phyloP scores from a whole-genome alignment of 768 basidiomycete genomes.

The Gymnopilus junonius region DNA sequence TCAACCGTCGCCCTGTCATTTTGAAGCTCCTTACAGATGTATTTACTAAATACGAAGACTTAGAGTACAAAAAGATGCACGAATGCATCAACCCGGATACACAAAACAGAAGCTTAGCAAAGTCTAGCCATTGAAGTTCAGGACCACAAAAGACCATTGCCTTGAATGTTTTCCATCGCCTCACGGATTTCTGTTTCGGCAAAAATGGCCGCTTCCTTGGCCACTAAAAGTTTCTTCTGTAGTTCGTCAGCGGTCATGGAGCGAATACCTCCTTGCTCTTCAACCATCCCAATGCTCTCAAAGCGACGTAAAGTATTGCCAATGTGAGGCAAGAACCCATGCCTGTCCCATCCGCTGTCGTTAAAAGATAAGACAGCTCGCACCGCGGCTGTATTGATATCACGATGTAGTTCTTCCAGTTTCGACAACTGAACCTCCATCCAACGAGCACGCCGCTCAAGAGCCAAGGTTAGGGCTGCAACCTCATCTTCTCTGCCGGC shows the following conservation, averaged over 20 bases:
- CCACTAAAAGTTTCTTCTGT: slow-evolving; percentile 72
- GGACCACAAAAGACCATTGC: slow-evolving; percentile 22
- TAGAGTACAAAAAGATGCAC: too few relatives aligned
- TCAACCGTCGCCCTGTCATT: too few relatives aligned
- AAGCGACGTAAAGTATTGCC: slow-evolving; percentile 72
- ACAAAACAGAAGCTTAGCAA: neutral
- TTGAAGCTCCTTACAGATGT: too few relatives aligned
- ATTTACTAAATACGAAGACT: too few relatives aligned
- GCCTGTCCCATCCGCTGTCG: slow-evolving; percentile 82
- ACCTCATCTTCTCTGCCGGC: slow-evolving; percentile 82
- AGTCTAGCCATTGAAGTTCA: neutral
- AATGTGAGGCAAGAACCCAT: slow-evolving; percentile 68
- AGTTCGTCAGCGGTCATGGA: slow-evolving; percentile 73
- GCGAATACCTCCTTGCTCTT: slow-evolving; percentile 48
- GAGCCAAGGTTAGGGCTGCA: slow-evolving; percentile 77
- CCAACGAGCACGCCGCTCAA: slow-evolving; percentile 90
- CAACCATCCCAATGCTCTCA: slow-evolving; percentile 63
- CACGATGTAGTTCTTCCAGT: slow-evolving; percentile 85
- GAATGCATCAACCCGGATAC: too few relatives aligned
- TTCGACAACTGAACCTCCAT: slow-evolving; percentile 92
- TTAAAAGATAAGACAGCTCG: slow-evolving; percentile 83
- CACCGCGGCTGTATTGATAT: slow-evolving; percentile 89
- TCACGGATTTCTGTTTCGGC: slow-evolving; percentile 78
- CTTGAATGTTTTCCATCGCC: slow-evolving; percentile 60
- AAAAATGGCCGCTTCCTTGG: slow-evolving; percentile 71